Percentiles rank a stretch among this genome's conserved stretches.
phyloP scores from a whole-genome alignment of 2,329 filamentous ascomycete genomes.

The Alternaria sp. region DNA sequence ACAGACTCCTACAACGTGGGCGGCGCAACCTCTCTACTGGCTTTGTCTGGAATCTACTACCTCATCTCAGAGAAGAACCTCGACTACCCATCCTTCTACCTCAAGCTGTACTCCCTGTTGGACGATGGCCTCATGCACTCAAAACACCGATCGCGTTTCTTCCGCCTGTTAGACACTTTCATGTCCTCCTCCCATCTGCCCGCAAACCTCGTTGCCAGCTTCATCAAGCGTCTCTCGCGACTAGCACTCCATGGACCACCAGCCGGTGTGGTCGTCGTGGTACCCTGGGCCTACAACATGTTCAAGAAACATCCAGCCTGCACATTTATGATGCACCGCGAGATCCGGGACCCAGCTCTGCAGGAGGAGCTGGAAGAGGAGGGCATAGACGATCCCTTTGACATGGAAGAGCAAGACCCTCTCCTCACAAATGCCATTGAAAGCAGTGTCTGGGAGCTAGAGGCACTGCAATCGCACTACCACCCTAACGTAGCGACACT shows the following conservation, averaged over 20 bases:
- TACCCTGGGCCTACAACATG: slow-evolving; percentile 96
- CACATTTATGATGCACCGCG: slow-evolving; percentile 95
- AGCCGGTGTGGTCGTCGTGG: slow-evolving; percentile 83
- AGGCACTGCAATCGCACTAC: slow-evolving; percentile 90
- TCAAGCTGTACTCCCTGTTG: slow-evolving; percentile 91
- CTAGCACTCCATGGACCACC: slow-evolving; percentile 89
- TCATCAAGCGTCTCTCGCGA: slow-evolving; percentile 90
- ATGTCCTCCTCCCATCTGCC: slow-evolving; percentile 91
- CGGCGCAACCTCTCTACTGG: slow-evolving; percentile 85
- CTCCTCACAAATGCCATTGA: slow-evolving; percentile 88
- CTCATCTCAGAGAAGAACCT: slow-evolving; percentile 93
- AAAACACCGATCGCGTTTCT: slow-evolving; percentile 92
- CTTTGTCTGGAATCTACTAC: slow-evolving; percentile 92
- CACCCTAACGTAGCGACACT: slow-evolving; percentile 97
- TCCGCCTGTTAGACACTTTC: slow-evolving; percentile 91
- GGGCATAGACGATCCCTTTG: slow-evolving; percentile 78
- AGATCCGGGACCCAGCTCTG: slow-evolving; percentile 65
- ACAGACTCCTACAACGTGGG: slow-evolving; percentile 92
- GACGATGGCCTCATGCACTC: slow-evolving; percentile 89
- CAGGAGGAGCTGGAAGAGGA: slow-evolving; percentile 68
- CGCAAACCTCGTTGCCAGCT: slow-evolving; percentile 88
- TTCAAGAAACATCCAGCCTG: slow-evolving; percentile 88
- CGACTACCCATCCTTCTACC: slow-evolving; percentile 94
- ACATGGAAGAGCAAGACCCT: slow-evolving; percentile 78
- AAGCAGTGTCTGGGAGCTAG: slow-evolving; percentile 93